Conservation (phyloP, 2,329 filamentous ascomycete genomes). For the Microcyclosporella mali region DNA sequence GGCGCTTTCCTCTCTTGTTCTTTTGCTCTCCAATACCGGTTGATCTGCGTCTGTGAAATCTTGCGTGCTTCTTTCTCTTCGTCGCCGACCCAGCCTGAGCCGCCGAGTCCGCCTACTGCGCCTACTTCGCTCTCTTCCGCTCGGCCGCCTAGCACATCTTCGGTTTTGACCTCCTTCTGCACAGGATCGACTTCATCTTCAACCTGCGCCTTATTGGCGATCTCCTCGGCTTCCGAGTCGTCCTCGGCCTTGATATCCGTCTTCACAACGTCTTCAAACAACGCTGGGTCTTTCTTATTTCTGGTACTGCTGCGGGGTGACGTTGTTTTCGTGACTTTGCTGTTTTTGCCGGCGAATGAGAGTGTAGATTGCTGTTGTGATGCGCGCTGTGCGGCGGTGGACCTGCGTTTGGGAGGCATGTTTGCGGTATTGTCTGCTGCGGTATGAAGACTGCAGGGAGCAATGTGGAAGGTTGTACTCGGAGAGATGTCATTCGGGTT, state of each 20-base stretch:
- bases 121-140: slow-evolving; percentile 24
- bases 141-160: slow-evolving; percentile 29
- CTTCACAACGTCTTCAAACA: slow-evolving; percentile 28
- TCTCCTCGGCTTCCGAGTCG: slow-evolving; percentile 25
- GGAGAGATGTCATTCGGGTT: too few species aligned
- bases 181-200: slow-evolving; percentile 30
- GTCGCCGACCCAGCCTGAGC: slow-evolving; percentile 30
- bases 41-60: slow-evolving; percentile 62
- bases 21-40: slow-evolving; percentile 68
- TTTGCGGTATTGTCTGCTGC: slow-evolving; percentile 2
- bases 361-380: slow-evolving; percentile 54
- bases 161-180: slow-evolving; percentile 18
- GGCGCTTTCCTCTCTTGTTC: slow-evolving; percentile 63
- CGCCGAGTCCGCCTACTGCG: slow-evolving; percentile 45
- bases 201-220: slow-evolving; percentile 35
- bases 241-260: slow-evolving; percentile 26
- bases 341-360: slow-evolving; percentile 50
- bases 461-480: too few species aligned
- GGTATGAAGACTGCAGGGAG: not conserved
- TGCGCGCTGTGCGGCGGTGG: slow-evolving; percentile 36
- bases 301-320: slow-evolving; percentile 31
- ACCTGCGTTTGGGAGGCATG: slow-evolving; percentile 43
- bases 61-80: slow-evolving; percentile 56
- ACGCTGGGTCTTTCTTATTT: slow-evolving; percentile 34
- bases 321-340: slow-evolving; percentile 51